Conservation (phyloP, 1,284 basidiomycete genomes). For the Trichosporon coremiiforme region DNA sequence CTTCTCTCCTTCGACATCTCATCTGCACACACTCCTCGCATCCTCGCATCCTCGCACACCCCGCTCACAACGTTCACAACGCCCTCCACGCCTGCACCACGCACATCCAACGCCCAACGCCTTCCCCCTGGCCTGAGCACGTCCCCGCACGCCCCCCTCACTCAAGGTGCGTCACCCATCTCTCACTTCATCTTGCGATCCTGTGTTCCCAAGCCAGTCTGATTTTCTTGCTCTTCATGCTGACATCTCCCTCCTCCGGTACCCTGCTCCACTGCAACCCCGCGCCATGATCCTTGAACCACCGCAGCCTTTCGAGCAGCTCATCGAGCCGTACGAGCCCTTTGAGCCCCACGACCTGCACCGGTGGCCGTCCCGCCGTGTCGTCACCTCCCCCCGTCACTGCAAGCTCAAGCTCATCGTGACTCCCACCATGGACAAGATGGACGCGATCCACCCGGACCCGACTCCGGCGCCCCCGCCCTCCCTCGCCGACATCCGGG, state of each 20-base stretch:
- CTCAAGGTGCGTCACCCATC: neutral
- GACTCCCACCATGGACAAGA: conserved; percentile 17
- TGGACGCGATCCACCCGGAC: conserved; percentile 47
- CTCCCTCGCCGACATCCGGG: conserved; percentile 54
- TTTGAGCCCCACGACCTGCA: conserved; percentile 12
- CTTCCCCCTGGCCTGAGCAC: neutral
- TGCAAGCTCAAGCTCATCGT: conserved; percentile 1
- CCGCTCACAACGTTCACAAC: too few relatives aligned
- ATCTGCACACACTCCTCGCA: neutral
- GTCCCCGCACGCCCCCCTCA: neutral
- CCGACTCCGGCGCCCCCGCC: conserved; percentile 49
- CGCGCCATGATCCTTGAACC: conserved; percentile 8
- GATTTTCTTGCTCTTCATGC: neutral
- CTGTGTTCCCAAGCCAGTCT: neutral
- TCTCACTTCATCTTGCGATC: neutral
- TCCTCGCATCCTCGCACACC: too few relatives aligned
- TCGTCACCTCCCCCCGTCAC: neutral
- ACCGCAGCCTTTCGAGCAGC: conserved; percentile 4
- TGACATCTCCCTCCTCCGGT: conserved; percentile 4
- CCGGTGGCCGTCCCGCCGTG: neutral
- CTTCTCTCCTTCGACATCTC: neutral
- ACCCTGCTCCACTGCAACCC: neutral
- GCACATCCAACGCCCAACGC: neutral
- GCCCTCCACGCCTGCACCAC: neutral
- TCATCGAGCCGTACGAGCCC: conserved; percentile 10